Base-by-base conservation (phyloP, 345 rosid genomes). In the Alliaria petiolata region DNA sequence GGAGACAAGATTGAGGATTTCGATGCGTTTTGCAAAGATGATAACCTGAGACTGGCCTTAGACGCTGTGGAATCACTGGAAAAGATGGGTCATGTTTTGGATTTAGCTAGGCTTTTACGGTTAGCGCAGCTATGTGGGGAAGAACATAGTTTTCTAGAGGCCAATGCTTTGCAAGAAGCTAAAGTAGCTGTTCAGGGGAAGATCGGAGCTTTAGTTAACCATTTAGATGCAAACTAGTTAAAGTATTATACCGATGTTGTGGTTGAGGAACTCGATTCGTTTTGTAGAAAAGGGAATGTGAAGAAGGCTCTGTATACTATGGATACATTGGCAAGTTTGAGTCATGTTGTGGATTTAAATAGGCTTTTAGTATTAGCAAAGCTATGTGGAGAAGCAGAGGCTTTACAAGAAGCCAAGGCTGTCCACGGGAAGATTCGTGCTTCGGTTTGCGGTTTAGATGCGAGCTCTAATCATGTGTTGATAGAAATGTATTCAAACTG, bases 401-500 rank as follows among this genome's bases (percentile, higher is more conserved):
- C 84, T 71, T 59, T 81, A 26, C 56, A 86, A 67, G 91, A 91
- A 71, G 97, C 92, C 33, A 84, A 82, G 75, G 49, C 36, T 45
- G 82, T 87, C 71, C 89, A 89, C 46, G 76, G 85, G 61, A 58
- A 79, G 70, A 71, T 87, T 40, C 38, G 31, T 44, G 76, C 81
- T 65, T 77, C 69, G 1, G 35, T 55, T 22, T 57, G 75, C 3
- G 77, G 80, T 71, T 68, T 87, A 44, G 65, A 76, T 17, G 79
- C 82, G 62, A 66, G 85, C 62, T 69, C 77, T 1, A 67, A 36
- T 58, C 89, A 89, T 58, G 67, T 72, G 49, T 68, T 91, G 55
- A 30, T 93, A 17, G 91, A 87, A 65, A 93, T 89, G 92, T 93
- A 88, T 30, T 82, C 72, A 2, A 81, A 65, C 69, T 90, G 97